Conservation (phyloP, 1,284 basidiomycete genomes). For the Amylostereum areolatum region DNA sequence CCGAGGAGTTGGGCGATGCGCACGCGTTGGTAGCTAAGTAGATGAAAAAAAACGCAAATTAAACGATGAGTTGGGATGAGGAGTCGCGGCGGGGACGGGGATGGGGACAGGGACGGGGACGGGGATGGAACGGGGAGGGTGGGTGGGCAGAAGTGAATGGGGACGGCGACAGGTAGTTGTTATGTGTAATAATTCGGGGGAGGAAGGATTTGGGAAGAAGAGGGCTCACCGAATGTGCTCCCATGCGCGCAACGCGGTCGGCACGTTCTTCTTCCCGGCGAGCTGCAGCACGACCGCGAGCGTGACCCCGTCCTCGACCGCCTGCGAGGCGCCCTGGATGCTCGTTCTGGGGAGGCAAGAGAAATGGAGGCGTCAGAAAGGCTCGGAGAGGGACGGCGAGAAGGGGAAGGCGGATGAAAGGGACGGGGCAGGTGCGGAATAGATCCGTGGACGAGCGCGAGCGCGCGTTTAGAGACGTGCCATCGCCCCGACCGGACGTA, state of each 20-base stretch:
- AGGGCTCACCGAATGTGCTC: constrained; percentile 20
- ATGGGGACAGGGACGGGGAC: too few relatives aligned
- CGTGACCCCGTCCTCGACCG: constrained; percentile 23
- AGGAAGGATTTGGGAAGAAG: not conserved
- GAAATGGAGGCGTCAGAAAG: not conserved
- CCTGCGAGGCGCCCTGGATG: constrained; percentile 22
- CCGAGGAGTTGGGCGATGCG: constrained; percentile 19
- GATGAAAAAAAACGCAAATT: not conserved
- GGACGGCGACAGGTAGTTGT: not conserved
- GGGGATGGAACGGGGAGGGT: too few relatives aligned
- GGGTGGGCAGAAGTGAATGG: not conserved
- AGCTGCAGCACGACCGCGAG: constrained; percentile 18
- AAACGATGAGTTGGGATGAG: not conserved
- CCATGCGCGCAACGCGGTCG: constrained; percentile 16
- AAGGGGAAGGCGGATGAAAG: too few relatives aligned
- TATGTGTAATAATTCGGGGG: not conserved
- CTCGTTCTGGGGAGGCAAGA: constrained; percentile 16
- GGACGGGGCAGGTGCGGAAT: too few relatives aligned
- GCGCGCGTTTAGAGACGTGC: too few relatives aligned
- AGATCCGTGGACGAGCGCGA: too few relatives aligned
- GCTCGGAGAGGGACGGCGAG: too few relatives aligned
- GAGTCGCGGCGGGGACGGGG: too few relatives aligned
- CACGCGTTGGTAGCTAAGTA: constrained; percentile 21
- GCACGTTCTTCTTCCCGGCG: constrained; percentile 16
- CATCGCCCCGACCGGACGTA: too few relatives aligned